These are phyloP conservation scores for Alternaria incomplexa DNA, from an alignment of 2,329 filamentous ascomycete species.

Conservation along the genomic window DNA sequence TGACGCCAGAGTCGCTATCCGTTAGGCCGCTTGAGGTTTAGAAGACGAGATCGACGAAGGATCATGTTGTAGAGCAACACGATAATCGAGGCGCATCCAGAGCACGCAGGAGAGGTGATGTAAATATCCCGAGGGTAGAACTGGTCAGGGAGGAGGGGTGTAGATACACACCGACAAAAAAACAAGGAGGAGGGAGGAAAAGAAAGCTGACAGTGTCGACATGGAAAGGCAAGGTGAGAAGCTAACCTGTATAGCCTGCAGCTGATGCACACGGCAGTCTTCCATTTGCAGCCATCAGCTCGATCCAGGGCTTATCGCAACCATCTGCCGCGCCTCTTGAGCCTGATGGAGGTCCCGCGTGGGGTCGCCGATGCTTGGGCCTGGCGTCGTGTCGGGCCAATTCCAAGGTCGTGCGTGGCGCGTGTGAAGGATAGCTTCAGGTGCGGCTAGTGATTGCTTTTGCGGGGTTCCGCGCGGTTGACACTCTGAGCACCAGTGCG, in stretches of 20 bases:
- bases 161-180: not conserved
- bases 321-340: not conserved
- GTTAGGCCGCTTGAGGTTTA: conserved; percentile 19
- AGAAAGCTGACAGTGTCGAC: conserved; percentile 3
- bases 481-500: not conserved
- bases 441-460: not conserved
- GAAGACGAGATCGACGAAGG: conserved; percentile 17
- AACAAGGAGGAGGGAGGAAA: not conserved
- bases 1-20: conserved; percentile 9
- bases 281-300: conserved; percentile 1
- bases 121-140: not conserved
- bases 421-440: not conserved
- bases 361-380: not conserved
- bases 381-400: not conserved
- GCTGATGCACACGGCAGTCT: conserved; percentile 9
- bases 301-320: conserved; percentile 2
- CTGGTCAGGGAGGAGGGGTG: not conserved
- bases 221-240: not conserved
- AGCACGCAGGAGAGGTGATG: not conserved
- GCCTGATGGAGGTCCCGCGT: conserved; percentile 5
- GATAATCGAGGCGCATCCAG: conserved; percentile 2
- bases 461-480: not conserved
- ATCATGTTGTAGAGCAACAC: conserved; percentile 24
- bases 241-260: conserved; percentile 10
- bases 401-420: not conserved